Evolutionary conservation across 2,329 filamentous ascomycete species (phyloP).

Genomic region (Nemania sp.): DNA sequence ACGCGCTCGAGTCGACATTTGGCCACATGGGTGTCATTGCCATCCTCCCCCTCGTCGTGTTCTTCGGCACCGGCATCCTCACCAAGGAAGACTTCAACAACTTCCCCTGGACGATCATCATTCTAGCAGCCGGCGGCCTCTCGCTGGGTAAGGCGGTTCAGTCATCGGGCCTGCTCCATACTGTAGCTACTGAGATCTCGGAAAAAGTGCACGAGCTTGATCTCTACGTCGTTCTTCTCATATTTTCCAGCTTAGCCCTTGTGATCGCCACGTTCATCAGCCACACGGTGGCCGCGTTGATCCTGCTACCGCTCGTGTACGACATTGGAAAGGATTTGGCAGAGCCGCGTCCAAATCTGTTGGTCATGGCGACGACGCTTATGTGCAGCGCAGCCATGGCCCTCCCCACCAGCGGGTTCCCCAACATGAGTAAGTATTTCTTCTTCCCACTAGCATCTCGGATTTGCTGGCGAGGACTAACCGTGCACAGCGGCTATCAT

Average conservation of each 20-base stretch:
- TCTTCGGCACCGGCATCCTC: constrained; percentile 94
- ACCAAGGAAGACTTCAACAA: constrained; percentile 99
- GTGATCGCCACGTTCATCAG: constrained; percentile 97
- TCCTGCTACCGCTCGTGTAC: constrained; percentile 87
- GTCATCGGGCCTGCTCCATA: constrained; percentile 87
- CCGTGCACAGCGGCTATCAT: constrained; percentile 74
- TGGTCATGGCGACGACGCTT: constrained; percentile 92
- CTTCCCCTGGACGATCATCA: constrained; percentile 99
- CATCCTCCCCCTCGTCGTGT: constrained; percentile 91
- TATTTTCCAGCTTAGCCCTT: constrained; percentile 82
- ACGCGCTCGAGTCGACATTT: constrained; percentile 84
- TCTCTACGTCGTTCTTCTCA: constrained; percentile 82
- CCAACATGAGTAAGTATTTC: constrained; percentile 91
- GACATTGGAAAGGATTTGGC: constrained; percentile 85
- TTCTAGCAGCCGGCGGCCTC: constrained; percentile 89
- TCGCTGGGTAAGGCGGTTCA: constrained; percentile 93
- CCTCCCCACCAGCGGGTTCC: constrained; percentile 92
- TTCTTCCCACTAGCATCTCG: background rate
- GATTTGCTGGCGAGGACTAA: constrained; percentile 20
- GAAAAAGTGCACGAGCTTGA: constrained; percentile 73
- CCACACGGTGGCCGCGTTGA: constrained; percentile 93
- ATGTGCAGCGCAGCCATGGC: constrained; percentile 99
- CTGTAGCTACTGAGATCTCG: constrained; percentile 79
- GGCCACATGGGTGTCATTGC: constrained; percentile 99
- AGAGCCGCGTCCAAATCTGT: constrained; percentile 86